Evolutionary conservation across 2,329 filamentous ascomycete genomes (phyloP), one percentile per base, ranked within the genome.

Genomic region (Dendrostoma leiphaemia): DNA sequence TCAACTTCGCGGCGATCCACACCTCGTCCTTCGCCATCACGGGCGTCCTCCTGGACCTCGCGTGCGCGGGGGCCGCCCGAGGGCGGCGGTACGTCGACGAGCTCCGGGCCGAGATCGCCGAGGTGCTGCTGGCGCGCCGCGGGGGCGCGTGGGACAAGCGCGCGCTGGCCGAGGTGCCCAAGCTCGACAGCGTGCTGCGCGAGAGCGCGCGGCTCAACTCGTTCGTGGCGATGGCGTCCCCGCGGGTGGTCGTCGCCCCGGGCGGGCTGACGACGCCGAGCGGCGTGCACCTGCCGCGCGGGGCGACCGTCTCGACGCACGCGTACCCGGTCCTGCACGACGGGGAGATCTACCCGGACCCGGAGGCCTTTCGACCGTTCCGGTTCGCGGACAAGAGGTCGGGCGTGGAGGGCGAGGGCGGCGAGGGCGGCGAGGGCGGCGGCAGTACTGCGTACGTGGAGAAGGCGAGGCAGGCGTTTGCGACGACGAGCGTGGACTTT

Each of bases 201-300:
- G 75, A 78, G 61, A 71, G 67, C 26, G 65, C 74, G 48, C 69
- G 75, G 1, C 57, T 75, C 37, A 71, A 70, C 60, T 67, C 64
- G 9, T 70, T 76, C 57, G 63, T 71, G 45, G 67, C 70, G 29
- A 59, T 68, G 37, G 68, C 68, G 19, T 57, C 71, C 32, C 64
- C 67, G 62, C 71, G 71, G 57, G 62, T 63, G 57, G 69, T 73
- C 29, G 62, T 69, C n/a, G 64, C 67, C 6, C 64, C 59, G 1
- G 63, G 47, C 12, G 70, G 70, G 17, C 59, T 70, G 46, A 63
- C 60, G 3, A 59, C 71, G 8, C 70, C 69, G 1, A 62, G 66
- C 41, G 69, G 70, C 35, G 59, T 66, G 43, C 67, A 64, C 48
- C 50, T 72, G 21, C 67, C 70, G 0, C 43, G 37, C 29, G 72